Percentiles rank a stretch among this genome's conserved stretches.
These are phyloP conservation scores for Gentiana dahurica DNA, from an alignment of 257 asterid species.

Conservation along the genomic window DNA sequence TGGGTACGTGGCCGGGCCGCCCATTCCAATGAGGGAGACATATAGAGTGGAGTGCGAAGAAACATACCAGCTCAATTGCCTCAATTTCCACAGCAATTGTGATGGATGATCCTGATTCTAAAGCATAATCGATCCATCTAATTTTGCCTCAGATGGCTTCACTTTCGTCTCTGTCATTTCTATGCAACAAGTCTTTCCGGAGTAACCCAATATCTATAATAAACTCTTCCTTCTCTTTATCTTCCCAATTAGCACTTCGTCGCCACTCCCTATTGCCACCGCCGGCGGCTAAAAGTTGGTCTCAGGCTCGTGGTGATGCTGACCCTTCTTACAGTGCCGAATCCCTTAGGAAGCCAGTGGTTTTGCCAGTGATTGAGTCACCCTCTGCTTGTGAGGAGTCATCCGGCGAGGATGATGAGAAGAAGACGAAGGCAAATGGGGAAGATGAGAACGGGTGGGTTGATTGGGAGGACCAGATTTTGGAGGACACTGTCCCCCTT, in stretches of 20 bases:
- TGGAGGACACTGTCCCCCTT: constrained; percentile 88
- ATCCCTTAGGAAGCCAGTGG: constrained; percentile 57
- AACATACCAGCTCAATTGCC: not conserved
- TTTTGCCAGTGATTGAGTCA: constrained; percentile 21
- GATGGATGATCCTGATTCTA: constrained; percentile 16
- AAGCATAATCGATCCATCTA: not conserved
- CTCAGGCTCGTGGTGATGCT: constrained; percentile 28
- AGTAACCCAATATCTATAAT: constrained; percentile 32
- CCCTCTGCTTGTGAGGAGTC: constrained; percentile 17
- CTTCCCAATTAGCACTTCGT: constrained; percentile 25
- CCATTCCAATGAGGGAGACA: too few relatives aligned
- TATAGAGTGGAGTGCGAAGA: too few relatives aligned
- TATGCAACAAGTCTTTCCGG: constrained; percentile 9
- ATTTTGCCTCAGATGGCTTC: constrained; percentile 22
- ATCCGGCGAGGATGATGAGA: constrained; percentile 15
- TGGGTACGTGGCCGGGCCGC: too few relatives aligned
- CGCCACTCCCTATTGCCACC: constrained; percentile 20
- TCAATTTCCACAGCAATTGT: not conserved
- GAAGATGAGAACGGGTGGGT: constrained; percentile 51
- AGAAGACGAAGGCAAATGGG: constrained; percentile 2
- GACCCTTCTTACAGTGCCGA: constrained; percentile 30
- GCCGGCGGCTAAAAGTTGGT: constrained; percentile 32
- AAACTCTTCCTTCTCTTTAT: constrained; percentile 26
- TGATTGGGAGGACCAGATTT: constrained; percentile 94
- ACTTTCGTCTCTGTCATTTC: constrained; percentile 12